Conservation (phyloP, 768 basidiomycete species). For the Boletus pseudo-olivaceus region DNA sequence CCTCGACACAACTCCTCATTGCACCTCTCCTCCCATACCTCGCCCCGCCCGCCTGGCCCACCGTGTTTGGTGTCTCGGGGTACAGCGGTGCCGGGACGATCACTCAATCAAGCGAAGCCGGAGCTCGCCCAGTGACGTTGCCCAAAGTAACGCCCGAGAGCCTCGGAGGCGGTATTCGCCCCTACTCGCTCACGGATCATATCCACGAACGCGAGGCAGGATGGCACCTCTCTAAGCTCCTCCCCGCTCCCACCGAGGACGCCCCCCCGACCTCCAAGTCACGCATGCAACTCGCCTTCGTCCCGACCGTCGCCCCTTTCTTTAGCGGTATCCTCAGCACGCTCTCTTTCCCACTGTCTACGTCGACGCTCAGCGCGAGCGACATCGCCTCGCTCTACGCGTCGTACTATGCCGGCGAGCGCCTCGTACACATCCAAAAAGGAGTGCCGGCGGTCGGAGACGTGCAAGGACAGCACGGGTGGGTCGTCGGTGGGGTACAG, state of each 20-base stretch:
- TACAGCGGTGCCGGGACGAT: slow-evolving; percentile 95
- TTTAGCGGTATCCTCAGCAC: slow-evolving; percentile 95
- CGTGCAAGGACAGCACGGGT: slow-evolving; percentile 81
- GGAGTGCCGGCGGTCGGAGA: slow-evolving; percentile 73
- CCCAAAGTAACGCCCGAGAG: slow-evolving; percentile 81
- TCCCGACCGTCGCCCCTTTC: slow-evolving; percentile 88
- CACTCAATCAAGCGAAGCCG: slow-evolving; percentile 54
- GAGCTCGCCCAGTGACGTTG: slow-evolving; percentile 64
- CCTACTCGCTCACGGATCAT: slow-evolving; percentile 93
- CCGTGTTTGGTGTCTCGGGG: slow-evolving; percentile 90
- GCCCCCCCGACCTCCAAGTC: slow-evolving; percentile 1
- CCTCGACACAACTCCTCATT: slow-evolving; percentile 85
- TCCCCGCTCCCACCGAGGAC: slow-evolving; percentile 20
- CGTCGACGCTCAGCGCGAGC: slow-evolving; percentile 55
- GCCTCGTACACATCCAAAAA: slow-evolving; percentile 62
- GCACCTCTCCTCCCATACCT: slow-evolving; percentile 83
- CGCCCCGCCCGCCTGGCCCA: slow-evolving; percentile 56
- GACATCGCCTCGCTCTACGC: slow-evolving; percentile 75
- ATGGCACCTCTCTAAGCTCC: slow-evolving; percentile 69
- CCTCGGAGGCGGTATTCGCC: slow-evolving; percentile 70
- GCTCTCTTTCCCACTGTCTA: slow-evolving; percentile 73
- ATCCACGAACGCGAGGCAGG: slow-evolving; percentile 98
- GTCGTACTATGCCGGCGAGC: slow-evolving; percentile 72
- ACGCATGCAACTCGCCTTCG: slow-evolving; percentile 68
- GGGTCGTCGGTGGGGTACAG: slow-evolving; percentile 90